Evolutionary conservation across 1,284 basidiomycete species (phyloP), one percentile per base, ranked within the genome.

Genomic region (Ustilago xerochloae): DNA sequence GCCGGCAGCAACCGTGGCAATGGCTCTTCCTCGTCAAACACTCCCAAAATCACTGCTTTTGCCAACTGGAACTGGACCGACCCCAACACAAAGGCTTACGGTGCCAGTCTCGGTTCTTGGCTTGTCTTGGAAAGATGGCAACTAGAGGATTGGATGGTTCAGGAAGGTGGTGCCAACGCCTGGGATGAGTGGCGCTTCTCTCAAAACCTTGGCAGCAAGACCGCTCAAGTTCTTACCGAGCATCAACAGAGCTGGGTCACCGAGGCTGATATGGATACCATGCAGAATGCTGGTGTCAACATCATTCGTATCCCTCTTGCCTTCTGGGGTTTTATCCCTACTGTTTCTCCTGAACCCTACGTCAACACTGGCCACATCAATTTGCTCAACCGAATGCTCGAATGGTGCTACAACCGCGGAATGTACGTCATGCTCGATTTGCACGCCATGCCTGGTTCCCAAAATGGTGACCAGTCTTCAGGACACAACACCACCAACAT

Each of bases 391-490:
- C 70, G 74, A 66, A 65, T 79, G 63, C 68, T 80, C 50, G 54
- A 65, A 48, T 84, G 81, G 83, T 70, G 78, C 75, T 82, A 85
- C 69, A 63, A 67, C 20, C 81, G 85, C 39, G 75, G 77, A 49
- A 85, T 86, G 79, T 85, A 86, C 62, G 83, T 84, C 35, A 68
- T 86, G 62, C 77, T 86, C 48, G 86, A 86, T 60, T 67, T 86
- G 35, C 86, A 86, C 75, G 85, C 85, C 30, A 77, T 86, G 59
- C 86, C 86, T 12, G 86, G 86, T 39, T 83, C 81, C n/a, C 86
- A 86, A 70, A 81, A 81, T 50, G 81, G 81, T 47, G 81, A 83
- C 58, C 81, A 83, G 68, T 78, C 80, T 12, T 78, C 73, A 9
- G 81, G 81, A 6, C 79, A 73, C 79, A 82, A 81, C 72, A 77